Evolutionary conservation across 768 basidiomycete species (phyloP), one percentile per base, ranked within the genome.

Genomic region (Suillus luteus): DNA sequence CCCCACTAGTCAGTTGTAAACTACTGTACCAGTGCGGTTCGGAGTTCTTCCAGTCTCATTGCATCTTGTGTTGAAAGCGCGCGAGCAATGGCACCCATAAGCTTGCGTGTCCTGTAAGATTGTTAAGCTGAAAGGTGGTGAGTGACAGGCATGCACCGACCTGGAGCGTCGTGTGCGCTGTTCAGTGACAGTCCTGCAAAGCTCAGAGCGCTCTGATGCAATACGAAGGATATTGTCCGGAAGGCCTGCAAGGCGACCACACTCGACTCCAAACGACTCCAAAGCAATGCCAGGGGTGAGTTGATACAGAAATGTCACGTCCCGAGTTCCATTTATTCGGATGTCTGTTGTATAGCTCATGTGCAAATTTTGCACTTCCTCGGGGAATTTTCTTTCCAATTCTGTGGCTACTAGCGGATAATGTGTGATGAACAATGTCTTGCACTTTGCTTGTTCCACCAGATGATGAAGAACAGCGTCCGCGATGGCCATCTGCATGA

Each of bases 401-500:
- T 86, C 86, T 5, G 80, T 76, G n/a, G 93, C 93, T 14, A 96
- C 85, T 41, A 89, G 79, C 4, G 95, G 95, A 71, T 97, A 98
- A 73, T 98, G 96, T 0, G 96, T 98, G 70, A 98, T 96, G 75
- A 98, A 99, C 41, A 98, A 76, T 1, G 91, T 92, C 74, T 88
- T 90, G 76, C 86, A 88, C 65, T 81, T 82, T 33, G 81, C 83
- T 1, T 71, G 73, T 65, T 83, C 75, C 17, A 89, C 80, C 9
- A 96, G 80, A 61, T 93, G 84, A 63, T 91, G 83, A 44, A 96
- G 78, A 0, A 92, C 91, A 3, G 93, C 92, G 57, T 86, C 82
- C 5, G 94, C 94, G 63, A 96, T 92, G 3, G 94, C 90, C 89
- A 95, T 93, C 87, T 93, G 64, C 33, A 22, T 48, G 62, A 49